A percentile compares a stretch with the other conserved stretches of the same genome.
phyloP scores from a whole-genome alignment of 1,284 basidiomycete species.

The Leccinum fallax region DNA sequence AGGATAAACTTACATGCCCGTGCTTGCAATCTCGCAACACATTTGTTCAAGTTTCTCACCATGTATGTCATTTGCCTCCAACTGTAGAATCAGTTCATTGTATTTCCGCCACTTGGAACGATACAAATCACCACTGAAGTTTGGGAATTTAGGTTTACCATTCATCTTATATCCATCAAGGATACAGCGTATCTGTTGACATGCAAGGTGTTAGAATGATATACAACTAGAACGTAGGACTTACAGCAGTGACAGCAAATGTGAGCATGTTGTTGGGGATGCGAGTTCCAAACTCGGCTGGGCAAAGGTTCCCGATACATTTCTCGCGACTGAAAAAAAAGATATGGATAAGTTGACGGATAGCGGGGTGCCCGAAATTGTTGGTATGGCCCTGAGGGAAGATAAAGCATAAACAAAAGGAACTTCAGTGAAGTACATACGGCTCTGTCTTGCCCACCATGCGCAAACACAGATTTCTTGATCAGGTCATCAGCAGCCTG shows the following conservation, averaged over 20 bases:
- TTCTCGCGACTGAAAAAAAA: background rate
- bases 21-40: background rate
- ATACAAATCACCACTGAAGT: background rate
- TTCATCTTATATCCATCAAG: background rate
- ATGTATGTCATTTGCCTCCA: background rate
- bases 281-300: background rate
- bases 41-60: background rate
- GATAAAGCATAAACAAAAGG: too few relatives aligned
- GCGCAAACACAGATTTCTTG: background rate
- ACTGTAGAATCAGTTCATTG: background rate
- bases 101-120: background rate
- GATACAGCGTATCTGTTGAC: background rate
- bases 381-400: background rate
- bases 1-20: background rate
- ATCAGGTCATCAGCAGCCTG: background rate
- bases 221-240: background rate
- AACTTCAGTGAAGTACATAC: too few relatives aligned
- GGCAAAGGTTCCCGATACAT: background rate
- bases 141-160: background rate
- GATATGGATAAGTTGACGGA: background rate
- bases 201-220: too few relatives aligned
- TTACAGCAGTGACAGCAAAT: background rate
- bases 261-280: background rate
- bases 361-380: background rate
- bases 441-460: background rate